A percentile compares a stretch with the other conserved stretches of the same genome.
Evolutionary conservation across 1,284 basidiomycete genomes (phyloP).

Genomic region (Neolentinus lepideus): DNA sequence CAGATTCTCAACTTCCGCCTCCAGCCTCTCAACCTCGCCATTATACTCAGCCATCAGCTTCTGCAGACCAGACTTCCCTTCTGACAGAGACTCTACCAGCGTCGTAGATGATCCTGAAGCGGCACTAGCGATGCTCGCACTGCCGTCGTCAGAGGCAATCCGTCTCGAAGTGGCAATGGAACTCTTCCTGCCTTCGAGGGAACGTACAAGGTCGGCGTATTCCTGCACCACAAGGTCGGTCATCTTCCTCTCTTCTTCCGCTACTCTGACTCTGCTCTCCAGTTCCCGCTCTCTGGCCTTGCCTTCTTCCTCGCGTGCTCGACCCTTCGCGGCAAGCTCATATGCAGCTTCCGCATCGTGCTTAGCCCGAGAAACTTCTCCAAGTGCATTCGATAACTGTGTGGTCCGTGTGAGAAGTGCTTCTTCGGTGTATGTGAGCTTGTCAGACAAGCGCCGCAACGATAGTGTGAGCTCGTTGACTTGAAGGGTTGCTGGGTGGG

Average conservation of each 20-base stretch:
- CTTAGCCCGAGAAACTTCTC: conserved; percentile 35
- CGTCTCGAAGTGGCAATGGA: conserved; percentile 6
- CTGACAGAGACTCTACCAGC: conserved; percentile 35
- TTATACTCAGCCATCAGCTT: conserved; percentile 44
- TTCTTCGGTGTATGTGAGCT: conserved; percentile 52
- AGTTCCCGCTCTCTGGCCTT: conserved; percentile 39
- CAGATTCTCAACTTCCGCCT: conserved; percentile 36
- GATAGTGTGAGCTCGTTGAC: conserved; percentile 59
- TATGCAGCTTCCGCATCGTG: conserved; percentile 42
- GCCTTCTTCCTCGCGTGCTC: conserved; percentile 44
- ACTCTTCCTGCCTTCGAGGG: conserved; percentile 39
- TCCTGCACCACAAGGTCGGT: conserved; percentile 57
- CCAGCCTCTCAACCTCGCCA: conserved; percentile 36
- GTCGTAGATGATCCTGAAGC: conserved; percentile 11
- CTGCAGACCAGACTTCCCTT: conserved; percentile 41
- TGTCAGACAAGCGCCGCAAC: conserved; percentile 59
- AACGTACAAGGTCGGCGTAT: conserved; percentile 63
- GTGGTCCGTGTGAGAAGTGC: conserved; percentile 41
- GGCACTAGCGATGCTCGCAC: conserved; percentile 1
- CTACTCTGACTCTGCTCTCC: conserved; percentile 30
- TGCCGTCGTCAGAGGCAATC: conserved; percentile 9
- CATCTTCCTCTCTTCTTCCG: conserved; percentile 53
- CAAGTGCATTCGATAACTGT: conserved; percentile 34
- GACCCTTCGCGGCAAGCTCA: conserved; percentile 39
- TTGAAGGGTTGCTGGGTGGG: conserved; percentile 39